These are phyloP conservation scores for Plantago coronopus DNA, from an alignment of 305 asterid genomes.

Conservation along the genomic window DNA sequence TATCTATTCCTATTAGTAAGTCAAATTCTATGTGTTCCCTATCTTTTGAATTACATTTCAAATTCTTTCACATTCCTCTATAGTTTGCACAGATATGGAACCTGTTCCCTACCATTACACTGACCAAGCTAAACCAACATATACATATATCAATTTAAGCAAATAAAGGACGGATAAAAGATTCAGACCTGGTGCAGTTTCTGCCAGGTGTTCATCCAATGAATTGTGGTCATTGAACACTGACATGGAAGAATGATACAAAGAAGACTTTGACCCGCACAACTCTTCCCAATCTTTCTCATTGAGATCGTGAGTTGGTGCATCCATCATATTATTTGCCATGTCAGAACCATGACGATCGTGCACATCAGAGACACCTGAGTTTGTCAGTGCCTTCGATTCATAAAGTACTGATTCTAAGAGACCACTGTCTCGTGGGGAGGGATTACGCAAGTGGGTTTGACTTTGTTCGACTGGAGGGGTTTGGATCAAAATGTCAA, in stretches of 20 bases:
- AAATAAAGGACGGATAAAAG: conserved; percentile 3
- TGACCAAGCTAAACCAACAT: not conserved
- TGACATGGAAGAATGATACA: conserved; percentile 31
- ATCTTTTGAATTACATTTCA: not conserved
- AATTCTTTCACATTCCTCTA: not conserved
- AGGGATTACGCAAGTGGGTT: conserved; percentile 26
- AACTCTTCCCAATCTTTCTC: conserved; percentile 44
- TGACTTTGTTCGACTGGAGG: conserved; percentile 27
- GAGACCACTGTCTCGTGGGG: conserved; percentile 42
- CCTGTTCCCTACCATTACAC: not conserved
- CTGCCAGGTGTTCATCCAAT: conserved; percentile 40
- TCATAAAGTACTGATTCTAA: conserved; percentile 43
- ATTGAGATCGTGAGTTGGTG: conserved; percentile 33
- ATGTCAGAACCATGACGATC: conserved; percentile 30
- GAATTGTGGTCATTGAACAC: conserved; percentile 44
- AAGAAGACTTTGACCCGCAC: conserved; percentile 27
- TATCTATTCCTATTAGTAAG: too few species aligned
- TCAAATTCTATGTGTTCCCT: too few species aligned
- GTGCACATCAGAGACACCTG: conserved; percentile 27
- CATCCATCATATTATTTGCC: conserved; percentile 35
- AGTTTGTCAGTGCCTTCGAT: conserved; percentile 33
- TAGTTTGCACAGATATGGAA: not conserved
- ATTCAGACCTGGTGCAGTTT: conserved; percentile 36
- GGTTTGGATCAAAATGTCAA: conserved; percentile 41
- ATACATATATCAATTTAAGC: conserved; percentile 1